Conservation (phyloP, 257 asterid genomes). For the Ballota nigra region DNA sequence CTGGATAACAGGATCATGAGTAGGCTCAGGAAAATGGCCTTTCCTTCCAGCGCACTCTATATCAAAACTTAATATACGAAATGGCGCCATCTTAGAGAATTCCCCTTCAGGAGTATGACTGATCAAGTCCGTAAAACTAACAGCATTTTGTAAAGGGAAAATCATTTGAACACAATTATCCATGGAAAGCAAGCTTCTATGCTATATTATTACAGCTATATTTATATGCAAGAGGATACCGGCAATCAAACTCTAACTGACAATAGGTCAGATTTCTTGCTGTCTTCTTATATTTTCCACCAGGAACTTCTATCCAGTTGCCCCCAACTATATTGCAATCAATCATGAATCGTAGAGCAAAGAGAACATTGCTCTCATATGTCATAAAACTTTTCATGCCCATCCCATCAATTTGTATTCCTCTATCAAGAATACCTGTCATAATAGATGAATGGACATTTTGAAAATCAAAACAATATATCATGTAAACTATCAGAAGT, state of each 20-base stretch:
- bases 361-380: conserved; percentile 91
- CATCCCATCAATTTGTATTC: conserved; percentile 89
- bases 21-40: conserved; percentile 97
- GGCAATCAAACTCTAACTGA: conserved; percentile 92
- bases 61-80: conserved; percentile 95
- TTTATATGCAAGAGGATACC: conserved; percentile 64
- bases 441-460: conserved; percentile 13
- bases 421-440: conserved; percentile 94
- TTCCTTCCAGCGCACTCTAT: conserved; percentile 99
- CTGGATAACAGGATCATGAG: conserved; percentile 98
- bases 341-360: conserved; percentile 98
- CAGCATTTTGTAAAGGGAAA: conserved; percentile 43
- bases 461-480: not conserved
- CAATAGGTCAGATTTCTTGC: conserved; percentile 58
- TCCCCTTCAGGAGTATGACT: conserved; percentile 96
- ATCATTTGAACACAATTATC: conserved; percentile 8
- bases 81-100: conserved; percentile 98
- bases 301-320: conserved; percentile 91
- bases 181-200: not conserved
- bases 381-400: conserved; percentile 86
- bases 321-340: conserved; percentile 95
- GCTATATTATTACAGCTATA: not conserved
- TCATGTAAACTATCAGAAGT: conserved; percentile 18
- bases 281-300: conserved; percentile 69
- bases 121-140: conserved; percentile 75